Evolutionary conservation across 1,139 yeast species (phyloP).

Genomic region (Taphrina pruni): DNA sequence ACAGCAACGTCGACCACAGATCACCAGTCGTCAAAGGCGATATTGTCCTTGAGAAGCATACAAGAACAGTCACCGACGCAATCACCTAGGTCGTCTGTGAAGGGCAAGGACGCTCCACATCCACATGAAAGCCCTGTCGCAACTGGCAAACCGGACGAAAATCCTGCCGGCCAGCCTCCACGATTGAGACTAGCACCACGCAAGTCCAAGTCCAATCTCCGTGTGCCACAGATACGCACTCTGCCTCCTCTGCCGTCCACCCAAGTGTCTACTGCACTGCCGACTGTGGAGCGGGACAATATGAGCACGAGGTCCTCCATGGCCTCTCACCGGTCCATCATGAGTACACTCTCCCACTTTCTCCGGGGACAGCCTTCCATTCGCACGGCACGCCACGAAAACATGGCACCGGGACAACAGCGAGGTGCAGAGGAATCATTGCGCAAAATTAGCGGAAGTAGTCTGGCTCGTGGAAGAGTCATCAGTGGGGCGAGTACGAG

Average conservation of each 20-base stretch:
- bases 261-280: slow-evolving; percentile 12
- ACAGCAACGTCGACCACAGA: not conserved
- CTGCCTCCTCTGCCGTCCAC: slow-evolving; percentile 30
- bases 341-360: slow-evolving; percentile 16
- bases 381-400: not conserved
- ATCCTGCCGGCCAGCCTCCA: not conserved
- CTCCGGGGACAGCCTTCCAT: slow-evolving; percentile 14
- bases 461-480: slow-evolving; percentile 1
- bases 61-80: slow-evolving; percentile 18
- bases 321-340: slow-evolving; percentile 27
- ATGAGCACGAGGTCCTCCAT: slow-evolving; percentile 26
- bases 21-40: not conserved
- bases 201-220: slow-evolving; percentile 20
- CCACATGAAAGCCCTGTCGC: not conserved
- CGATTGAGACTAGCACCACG: slow-evolving; percentile 26
- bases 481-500: slow-evolving; percentile 9
- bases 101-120: not conserved
- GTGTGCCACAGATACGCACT: slow-evolving; percentile 14
- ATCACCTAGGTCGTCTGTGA: not conserved
- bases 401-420: not conserved
- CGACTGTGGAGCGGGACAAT: slow-evolving; percentile 24
- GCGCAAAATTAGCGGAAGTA: slow-evolving; percentile 23
- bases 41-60: slow-evolving; percentile 7
- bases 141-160: no score
- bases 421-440: slow-evolving; percentile 13